A percentile compares a stretch with the other conserved stretches of the same genome.
These are phyloP conservation scores for Aaosphaeria arxii DNA, from an alignment of 2,329 filamentous ascomycete genomes.

Conservation along the genomic window DNA sequence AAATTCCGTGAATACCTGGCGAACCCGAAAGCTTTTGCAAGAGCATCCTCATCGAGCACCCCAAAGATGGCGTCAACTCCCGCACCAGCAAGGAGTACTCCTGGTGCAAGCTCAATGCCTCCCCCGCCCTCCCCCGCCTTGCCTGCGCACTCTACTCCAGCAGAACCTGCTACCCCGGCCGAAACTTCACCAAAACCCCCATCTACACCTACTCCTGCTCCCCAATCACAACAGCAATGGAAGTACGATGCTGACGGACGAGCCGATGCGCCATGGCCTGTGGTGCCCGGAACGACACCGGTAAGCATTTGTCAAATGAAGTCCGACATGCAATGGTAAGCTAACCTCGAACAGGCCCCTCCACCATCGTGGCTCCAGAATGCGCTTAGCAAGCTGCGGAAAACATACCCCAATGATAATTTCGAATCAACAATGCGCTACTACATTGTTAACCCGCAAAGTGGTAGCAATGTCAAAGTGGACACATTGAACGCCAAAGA, in stretches of 20 bases:
- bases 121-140: constrained; percentile 48
- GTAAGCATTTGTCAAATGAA: constrained; percentile 50
- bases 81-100: constrained; percentile 49
- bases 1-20: constrained; percentile 66
- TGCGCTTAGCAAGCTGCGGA: constrained; percentile 69
- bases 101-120: constrained; percentile 56
- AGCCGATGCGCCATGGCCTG: constrained; percentile 62
- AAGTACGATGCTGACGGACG: constrained; percentile 52
- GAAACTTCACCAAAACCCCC: constrained; percentile 28
- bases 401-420: constrained; percentile 70
- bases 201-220: constrained; percentile 36
- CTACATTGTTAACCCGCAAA: constrained; percentile 71
- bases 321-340: constrained; percentile 1
- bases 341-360: constrained; percentile 60
- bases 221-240: constrained; percentile 29
- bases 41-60: constrained; percentile 37
- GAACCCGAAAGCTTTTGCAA: constrained; percentile 47
- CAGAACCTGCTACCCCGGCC: constrained; percentile 15
- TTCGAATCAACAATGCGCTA: constrained; percentile 94
- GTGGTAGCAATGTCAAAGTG: constrained; percentile 60
- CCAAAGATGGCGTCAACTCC: constrained; percentile 45
- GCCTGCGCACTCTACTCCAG: constrained; percentile 31
- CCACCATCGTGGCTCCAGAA: constrained; percentile 81
- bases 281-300: constrained; percentile 56
- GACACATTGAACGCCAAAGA: constrained; percentile 47